These are phyloP conservation scores for Sideroxylon spinosum DNA, from an alignment of 179 eudicot species.

Conservation along the genomic window DNA sequence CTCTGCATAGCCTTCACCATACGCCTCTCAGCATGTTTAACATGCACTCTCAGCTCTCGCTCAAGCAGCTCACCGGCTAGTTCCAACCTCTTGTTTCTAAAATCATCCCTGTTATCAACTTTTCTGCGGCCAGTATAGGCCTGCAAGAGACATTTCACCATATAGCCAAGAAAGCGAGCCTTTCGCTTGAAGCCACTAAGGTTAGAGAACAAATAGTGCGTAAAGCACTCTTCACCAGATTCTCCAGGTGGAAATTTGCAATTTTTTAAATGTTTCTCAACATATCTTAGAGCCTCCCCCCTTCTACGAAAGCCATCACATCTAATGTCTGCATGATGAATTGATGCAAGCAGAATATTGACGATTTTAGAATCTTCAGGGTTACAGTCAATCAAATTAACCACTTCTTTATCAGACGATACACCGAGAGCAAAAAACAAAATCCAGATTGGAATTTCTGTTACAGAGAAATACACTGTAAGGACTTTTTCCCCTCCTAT, in stretches of 20 bases:
- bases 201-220: constrained; percentile 49
- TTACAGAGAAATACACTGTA: constrained; percentile 44
- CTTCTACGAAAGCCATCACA: constrained; percentile 56
- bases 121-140: constrained; percentile 68
- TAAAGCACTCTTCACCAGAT: constrained; percentile 46
- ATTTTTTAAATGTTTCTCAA: constrained; percentile 33
- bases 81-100: constrained; percentile 84
- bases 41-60: constrained; percentile 74
- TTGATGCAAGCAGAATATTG: constrained; percentile 69
- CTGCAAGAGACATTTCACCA: constrained; percentile 77
- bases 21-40: constrained; percentile 87
- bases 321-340: constrained; percentile 69
- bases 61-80: constrained; percentile 77
- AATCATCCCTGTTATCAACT: constrained; percentile 81
- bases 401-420: constrained; percentile 63
- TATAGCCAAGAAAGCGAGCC: constrained; percentile 85
- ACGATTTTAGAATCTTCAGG: constrained; percentile 47
- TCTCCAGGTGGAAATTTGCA: constrained; percentile 72
- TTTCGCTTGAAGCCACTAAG: constrained; percentile 54
- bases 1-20: constrained; percentile 84
- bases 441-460: constrained; percentile 80
- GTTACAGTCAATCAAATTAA: constrained; percentile 57
- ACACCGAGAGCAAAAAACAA: constrained; percentile 87
- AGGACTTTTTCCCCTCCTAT: constrained; percentile 62
- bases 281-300: constrained; percentile 39